Evolutionary conservation across 1,284 basidiomycete genomes (phyloP).

Genomic region (Apiotrichum gamsii): DNA sequence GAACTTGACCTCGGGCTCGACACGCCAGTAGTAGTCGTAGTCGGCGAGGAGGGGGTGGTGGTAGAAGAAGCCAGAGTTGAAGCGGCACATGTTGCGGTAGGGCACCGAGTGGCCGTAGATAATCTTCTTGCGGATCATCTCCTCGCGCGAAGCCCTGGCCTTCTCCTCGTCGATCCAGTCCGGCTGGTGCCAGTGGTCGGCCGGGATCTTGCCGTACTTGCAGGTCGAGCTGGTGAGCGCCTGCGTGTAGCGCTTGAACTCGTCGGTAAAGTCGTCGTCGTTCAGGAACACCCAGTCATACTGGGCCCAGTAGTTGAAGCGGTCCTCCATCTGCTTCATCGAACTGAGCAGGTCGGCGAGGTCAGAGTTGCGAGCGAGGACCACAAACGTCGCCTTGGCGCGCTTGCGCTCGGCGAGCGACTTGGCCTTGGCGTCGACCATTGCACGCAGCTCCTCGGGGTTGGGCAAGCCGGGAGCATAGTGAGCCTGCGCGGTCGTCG

Average conservation of each 20-base stretch:
- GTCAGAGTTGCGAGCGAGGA: constrained; percentile 74
- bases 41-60: constrained; percentile 67
- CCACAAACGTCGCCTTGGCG: constrained; percentile 78
- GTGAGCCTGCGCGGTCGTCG: no score
- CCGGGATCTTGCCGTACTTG: constrained; percentile 74
- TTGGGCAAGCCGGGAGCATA: not conserved
- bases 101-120: constrained; percentile 73
- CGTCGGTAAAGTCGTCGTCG: constrained; percentile 66
- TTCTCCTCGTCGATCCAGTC: constrained; percentile 67
- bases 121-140: constrained; percentile 68
- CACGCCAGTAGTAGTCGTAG: constrained; percentile 90
- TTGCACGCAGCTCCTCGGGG: not conserved
- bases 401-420: not conserved
- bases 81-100: constrained; percentile 72
- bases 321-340: constrained; percentile 49
- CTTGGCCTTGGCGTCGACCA: not conserved
- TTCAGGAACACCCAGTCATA: constrained; percentile 86
- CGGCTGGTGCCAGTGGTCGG: constrained; percentile 77
- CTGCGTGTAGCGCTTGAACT: constrained; percentile 67
- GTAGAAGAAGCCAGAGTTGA: constrained; percentile 84
- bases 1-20: constrained; percentile 67
- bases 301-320: constrained; percentile 70
- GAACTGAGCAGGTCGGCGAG: constrained; percentile 59
- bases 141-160: constrained; percentile 58
- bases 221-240: constrained; percentile 62